Evolutionary conservation across 2,329 filamentous ascomycete species (phyloP), one percentile per base, ranked within the genome.

Genomic region (Paecilomyces sp.): DNA sequence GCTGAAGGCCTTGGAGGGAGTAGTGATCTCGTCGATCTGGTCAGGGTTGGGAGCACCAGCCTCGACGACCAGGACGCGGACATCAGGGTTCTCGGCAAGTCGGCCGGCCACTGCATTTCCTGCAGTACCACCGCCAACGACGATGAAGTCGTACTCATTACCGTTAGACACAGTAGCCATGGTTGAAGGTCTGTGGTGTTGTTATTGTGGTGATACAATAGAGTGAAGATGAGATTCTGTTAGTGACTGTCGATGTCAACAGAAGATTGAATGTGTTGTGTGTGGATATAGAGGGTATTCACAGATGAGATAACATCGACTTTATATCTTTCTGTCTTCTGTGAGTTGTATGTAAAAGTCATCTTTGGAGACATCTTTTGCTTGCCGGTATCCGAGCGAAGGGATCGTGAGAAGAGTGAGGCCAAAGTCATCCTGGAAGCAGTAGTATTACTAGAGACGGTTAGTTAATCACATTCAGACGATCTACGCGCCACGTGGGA

Each of bases 1-100:
- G 3, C 80, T 76, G 65, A 87, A 82, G 25, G 84, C 85, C 8
- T 74, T 71, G 1, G 81, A 79, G 1, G 85, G 84, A 0, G 84
- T 86, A 4, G 76, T 81, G 69, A 87, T 86, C 11, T 79, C 76
- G 3, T 80, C 75, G 30, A 83, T 67, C 18, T 82, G 72, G 28
- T 76, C 69, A 0, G 83, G 76, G 64, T 83, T 81, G 60, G 75
- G 74, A 53, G 68, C 62, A 28, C 73, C 73, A 5, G 73, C 72
- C 58, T 75, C 71, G 41, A 74, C 60, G n/a, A 74, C 68, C 3
- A 78, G 66, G 52, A 77, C 65, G 1, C 63, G 72, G 36, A 80
- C 79, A 3, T 81, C 60, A 36, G 68, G 67, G 60, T 81, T 82
- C 63, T 83, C 79, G 0, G 82, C 80, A 3, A 84, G 76, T 31